Evolutionary conservation across 2,329 filamentous ascomycete genomes (phyloP).

Genomic region (Claviceps sp.): DNA sequence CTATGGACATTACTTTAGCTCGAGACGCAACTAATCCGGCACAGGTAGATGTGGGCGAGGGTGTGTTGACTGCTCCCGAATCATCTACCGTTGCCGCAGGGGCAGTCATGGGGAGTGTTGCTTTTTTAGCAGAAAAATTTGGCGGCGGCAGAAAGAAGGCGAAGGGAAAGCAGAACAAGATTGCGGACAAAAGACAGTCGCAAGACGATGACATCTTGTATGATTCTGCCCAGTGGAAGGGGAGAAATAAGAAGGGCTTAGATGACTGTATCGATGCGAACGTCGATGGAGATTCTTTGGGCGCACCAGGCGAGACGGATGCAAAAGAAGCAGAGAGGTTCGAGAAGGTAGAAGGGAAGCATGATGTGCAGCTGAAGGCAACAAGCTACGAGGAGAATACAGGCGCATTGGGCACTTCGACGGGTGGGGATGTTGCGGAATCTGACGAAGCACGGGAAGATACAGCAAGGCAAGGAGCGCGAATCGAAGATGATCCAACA

Average conservation of each 20-base stretch:
- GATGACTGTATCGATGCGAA: conserved; percentile 11
- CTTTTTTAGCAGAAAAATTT: conserved; percentile 23
- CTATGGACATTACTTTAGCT: not conserved
- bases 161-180: conserved; percentile 19
- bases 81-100: conserved; percentile 13
- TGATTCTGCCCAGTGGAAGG: conserved; percentile 31
- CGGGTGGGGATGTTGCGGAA: conserved; percentile 10
- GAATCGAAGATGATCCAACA: conserved; percentile 14
- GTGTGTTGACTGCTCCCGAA: conserved; percentile 10
- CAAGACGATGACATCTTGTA: conserved; percentile 31
- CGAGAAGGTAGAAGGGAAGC: conserved; percentile 2
- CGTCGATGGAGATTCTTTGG: conserved; percentile 18
- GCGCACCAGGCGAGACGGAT: conserved; percentile 8
- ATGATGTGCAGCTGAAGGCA: not conserved
- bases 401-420: conserved; percentile 7
- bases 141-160: conserved; percentile 14
- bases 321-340: conserved; percentile 2
- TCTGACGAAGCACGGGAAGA: conserved; percentile 13
- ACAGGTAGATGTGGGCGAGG: not conserved
- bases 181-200: conserved; percentile 24
- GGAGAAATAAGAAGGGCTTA: conserved; percentile 24
- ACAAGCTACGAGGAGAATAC: conserved; percentile 1
- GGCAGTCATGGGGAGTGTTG: conserved; percentile 16
- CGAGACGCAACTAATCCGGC: not conserved
- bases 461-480: conserved; percentile 11